These are phyloP conservation scores for Penicillium parvum DNA, from an alignment of 495 filamentous ascomycete genomes.

Conservation along the genomic window DNA sequence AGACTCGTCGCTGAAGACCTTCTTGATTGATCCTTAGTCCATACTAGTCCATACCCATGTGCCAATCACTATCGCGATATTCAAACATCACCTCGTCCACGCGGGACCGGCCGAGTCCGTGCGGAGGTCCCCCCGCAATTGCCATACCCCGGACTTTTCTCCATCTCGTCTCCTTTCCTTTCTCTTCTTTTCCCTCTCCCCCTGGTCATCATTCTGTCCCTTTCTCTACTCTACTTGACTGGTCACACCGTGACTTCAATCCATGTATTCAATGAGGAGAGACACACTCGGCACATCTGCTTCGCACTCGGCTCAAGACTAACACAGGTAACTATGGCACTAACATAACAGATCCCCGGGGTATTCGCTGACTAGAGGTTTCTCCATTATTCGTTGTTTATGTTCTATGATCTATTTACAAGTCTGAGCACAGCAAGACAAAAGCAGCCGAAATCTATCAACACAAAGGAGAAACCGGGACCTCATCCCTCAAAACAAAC, in stretches of 20 bases:
- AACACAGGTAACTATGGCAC: not conserved
- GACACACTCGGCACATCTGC: no score
- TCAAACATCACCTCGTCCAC: slow-evolving; percentile 12
- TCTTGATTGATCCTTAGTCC: no score
- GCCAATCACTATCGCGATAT: slow-evolving; percentile 14
- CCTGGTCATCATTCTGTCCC: not conserved
- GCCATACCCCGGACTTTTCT: slow-evolving; percentile 20
- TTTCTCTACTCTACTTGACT: not conserved
- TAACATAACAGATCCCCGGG: not conserved
- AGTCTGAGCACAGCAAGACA: slow-evolving; percentile 1
- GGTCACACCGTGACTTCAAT: no score
- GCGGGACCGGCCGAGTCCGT: not conserved
- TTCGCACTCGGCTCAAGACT: not conserved
- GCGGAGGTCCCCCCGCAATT: slow-evolving; percentile 19
- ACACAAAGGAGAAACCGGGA: slow-evolving; percentile 22
- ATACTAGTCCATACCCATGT: slow-evolving; percentile 9
- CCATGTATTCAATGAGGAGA: no score
- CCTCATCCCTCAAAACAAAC: slow-evolving; percentile 8
- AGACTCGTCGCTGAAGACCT: no score
- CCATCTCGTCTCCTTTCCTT: slow-evolving; percentile 2
- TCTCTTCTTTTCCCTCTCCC: not conserved
- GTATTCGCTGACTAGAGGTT: not conserved
- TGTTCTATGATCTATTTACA: slow-evolving; percentile 32
- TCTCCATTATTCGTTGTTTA: slow-evolving; percentile 14
- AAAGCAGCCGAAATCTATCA: slow-evolving; percentile 15